A percentile compares a stretch with the other conserved stretches of the same genome.
Evolutionary conservation across 2,329 filamentous ascomycete species (phyloP).

Genomic region (Dissoconium aciculare): DNA sequence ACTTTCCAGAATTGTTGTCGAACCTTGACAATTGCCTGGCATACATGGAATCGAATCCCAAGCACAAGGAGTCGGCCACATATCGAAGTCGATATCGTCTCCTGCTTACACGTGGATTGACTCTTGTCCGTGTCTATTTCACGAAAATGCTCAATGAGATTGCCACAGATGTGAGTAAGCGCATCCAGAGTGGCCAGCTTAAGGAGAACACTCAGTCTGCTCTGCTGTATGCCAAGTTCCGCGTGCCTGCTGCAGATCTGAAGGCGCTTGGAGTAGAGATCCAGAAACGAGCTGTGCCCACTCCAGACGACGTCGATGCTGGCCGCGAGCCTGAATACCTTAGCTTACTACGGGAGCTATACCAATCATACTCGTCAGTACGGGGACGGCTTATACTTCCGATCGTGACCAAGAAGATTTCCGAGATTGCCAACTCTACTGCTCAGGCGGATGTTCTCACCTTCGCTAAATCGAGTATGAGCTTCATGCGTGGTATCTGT

Average conservation of each 20-base stretch:
- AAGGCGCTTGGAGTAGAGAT: conserved; percentile 53
- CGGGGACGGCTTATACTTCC: conserved; percentile 45
- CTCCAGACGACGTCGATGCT: conserved; percentile 27
- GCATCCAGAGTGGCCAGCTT: conserved; percentile 50
- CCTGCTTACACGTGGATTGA: conserved; percentile 55
- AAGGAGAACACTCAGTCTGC: conserved; percentile 60
- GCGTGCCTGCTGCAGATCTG: conserved; percentile 49
- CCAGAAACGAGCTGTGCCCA: conserved; percentile 48
- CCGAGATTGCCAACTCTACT: conserved; percentile 41
- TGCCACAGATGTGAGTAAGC: conserved; percentile 45
- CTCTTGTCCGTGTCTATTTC: conserved; percentile 52
- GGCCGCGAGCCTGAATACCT: conserved; percentile 51
- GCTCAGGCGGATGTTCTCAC: conserved; percentile 49
- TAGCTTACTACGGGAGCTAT: conserved; percentile 49
- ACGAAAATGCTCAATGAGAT: conserved; percentile 48
- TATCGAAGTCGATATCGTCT: conserved; percentile 81
- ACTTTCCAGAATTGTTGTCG: conserved; percentile 75
- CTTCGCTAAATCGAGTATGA: conserved; percentile 49
- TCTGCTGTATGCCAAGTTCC: conserved; percentile 55
- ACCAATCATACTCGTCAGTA: conserved; percentile 47
- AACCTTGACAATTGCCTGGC: conserved; percentile 81
- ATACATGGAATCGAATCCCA: conserved; percentile 77
- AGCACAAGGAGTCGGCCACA: conserved; percentile 72
- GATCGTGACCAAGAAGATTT: conserved; percentile 46
- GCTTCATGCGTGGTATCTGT: conserved; percentile 50